Evolutionary conservation across 208 protist genomes (phyloP).

Genomic region (Acanthamoeba castellanii): DNA sequence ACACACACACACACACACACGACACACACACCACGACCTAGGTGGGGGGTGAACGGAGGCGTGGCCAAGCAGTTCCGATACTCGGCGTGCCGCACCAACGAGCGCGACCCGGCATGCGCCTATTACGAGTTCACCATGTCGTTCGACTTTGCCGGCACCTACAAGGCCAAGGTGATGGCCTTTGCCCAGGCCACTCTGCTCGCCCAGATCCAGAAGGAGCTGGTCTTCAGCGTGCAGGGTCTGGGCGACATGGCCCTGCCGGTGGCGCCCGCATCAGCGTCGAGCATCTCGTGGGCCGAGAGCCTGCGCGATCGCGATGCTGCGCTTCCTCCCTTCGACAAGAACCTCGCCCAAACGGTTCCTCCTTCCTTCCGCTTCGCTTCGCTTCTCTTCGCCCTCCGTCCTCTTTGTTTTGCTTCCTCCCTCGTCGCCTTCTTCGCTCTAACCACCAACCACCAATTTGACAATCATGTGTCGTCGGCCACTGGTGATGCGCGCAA

Average conservation of each 20-base stretch:
- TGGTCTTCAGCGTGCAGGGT: constrained; percentile 48
- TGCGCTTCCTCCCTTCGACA: not conserved
- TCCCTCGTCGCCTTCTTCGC: too few species aligned
- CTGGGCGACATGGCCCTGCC: not conserved
- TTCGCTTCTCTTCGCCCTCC: too few species aligned
- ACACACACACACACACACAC: too few species aligned
- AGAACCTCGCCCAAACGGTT: constrained; percentile 23
- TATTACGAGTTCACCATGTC: constrained; percentile 54
- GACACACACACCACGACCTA: not conserved
- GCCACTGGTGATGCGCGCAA: too few species aligned
- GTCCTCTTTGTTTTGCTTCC: not conserved
- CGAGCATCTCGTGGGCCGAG: constrained; percentile 44
- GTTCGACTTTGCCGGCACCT: constrained; percentile 54
- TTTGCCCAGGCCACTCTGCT: not conserved
- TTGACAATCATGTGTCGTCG: too few species aligned
- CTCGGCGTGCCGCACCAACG: not conserved
- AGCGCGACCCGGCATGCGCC: not conserved
- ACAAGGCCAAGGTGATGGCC: constrained; percentile 8
- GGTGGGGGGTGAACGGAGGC: not conserved
- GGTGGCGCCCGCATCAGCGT: not conserved
- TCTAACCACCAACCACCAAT: too few species aligned
- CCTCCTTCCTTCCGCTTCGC: too few species aligned
- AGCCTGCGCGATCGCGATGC: not conserved
- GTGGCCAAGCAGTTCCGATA: constrained; percentile 17
- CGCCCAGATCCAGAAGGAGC: not conserved